Base-by-base conservation (phyloP, 441 rosid species). In the Gossypium gossypioides region DNA sequence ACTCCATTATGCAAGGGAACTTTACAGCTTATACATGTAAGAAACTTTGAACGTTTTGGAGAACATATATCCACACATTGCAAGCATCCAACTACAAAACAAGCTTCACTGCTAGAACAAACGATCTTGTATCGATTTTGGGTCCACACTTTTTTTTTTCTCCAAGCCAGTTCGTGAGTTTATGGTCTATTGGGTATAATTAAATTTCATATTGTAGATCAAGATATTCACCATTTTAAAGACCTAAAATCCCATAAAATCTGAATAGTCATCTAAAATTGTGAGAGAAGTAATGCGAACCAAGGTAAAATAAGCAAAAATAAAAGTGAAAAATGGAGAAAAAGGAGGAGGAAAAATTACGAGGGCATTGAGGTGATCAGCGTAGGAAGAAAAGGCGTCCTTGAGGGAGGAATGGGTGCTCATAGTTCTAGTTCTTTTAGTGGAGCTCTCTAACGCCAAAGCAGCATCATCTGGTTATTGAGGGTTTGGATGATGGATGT, bases 301-400 rank as follows among this genome's bases (percentile, higher is more conserved):
- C 12, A 29, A 19, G 29, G 7, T 10, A 9, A 9, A 15, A 63
- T 34, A 42, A 58, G n/a, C 1, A 32, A 25, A 34, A 58, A 4
- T 24, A 16, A 4, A 13, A 4, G 25, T 1, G 29, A 6, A 52
- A 29, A 72, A 61, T 22, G 12, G 5, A 44, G 60, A 42, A 55
- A 63, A 21, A 3, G 32, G 27, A 42, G 16, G 24, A 22, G 16
- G 21, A 27, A 22, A 37, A 67, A 24, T 22, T 81, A 92, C 98
- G 0, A 91, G 91, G 70, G 78, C 68, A 56, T 91, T 93, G 72
- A 92, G 93, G 75, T 84, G 83, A 16, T 85, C 90, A 24, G 91
- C 87, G 79, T 89, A 86, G 0, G 71, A 56, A 63, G 84, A 71
- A 72, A 92, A 92, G 3, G 89, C 78, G 44, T 79, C 92, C 78